A percentile compares a stretch with the other conserved stretches of the same genome.
These are phyloP conservation scores for Mucor saturninus DNA, from an alignment of 371 early-diverging fungal species.

Conservation along the genomic window DNA sequence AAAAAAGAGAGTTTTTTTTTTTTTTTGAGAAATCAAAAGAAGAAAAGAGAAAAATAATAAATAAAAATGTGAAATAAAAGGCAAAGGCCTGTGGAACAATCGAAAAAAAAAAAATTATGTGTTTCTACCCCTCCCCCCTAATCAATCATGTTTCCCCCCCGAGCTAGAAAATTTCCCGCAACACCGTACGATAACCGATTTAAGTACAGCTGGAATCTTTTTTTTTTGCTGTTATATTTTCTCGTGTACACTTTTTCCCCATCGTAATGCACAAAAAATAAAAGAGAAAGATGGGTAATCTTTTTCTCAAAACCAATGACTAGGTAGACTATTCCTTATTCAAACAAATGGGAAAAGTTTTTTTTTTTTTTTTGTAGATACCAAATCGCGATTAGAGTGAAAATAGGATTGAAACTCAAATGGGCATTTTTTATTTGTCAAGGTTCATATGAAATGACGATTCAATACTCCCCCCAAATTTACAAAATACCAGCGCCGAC, in stretches of 20 bases:
- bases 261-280: not conserved
- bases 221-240: no score
- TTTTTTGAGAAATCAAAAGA: not conserved
- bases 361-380: no score
- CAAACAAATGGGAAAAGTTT: not conserved
- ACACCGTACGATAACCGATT: no score
- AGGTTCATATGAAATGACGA: not conserved
- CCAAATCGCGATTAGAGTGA: no score
- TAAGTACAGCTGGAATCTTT: no score
- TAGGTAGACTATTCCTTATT: slow-evolving; percentile 9
- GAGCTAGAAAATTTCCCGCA: no score
- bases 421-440: slow-evolving; percentile 7
- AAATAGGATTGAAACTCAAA: not conserved
- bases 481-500: slow-evolving; percentile 14
- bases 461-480: not conserved
- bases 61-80: slow-evolving; percentile 9
- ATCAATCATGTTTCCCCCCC: not conserved
- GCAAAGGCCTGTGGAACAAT: slow-evolving; percentile 6
- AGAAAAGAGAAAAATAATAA: slow-evolving; percentile 4
- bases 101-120: not conserved
- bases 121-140: not conserved
- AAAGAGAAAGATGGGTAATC: no score
- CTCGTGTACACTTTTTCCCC: no score
- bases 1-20: slow-evolving; percentile 5
- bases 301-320: not conserved